Base-by-base conservation (phyloP, 2,329 filamentous ascomycete genomes). In the Fonsecaea erecta region DNA sequence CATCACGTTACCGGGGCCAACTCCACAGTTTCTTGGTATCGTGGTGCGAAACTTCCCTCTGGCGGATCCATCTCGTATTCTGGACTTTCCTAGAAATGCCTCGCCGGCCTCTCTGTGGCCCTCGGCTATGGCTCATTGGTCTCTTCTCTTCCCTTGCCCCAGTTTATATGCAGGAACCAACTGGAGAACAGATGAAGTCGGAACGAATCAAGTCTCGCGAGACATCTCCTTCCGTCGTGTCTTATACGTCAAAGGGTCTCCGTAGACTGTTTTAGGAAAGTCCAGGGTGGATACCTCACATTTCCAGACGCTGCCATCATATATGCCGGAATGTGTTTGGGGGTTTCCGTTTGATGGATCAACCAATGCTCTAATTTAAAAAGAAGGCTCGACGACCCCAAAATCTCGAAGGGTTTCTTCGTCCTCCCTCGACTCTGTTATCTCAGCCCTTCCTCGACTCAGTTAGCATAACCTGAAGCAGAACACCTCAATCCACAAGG, bases 11-110 rank as follows among this genome's bases (percentile, higher is more conserved):
- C n/a, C 8, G n/a, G 12, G n/a, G n/a, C n/a, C 37, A 40, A 40
- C 14, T 37, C 9, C 35, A 37, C 35, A 14, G 30, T 4, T 32
- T 32, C 30, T 32, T 32, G 30, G 9, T 32, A n/a, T n/a, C n/a
- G n/a, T 32, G 30, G 9, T 32, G 8, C 11, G 32, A 34, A 34
- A 34, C 32, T 12, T 12, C 4, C 7, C 5, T 18, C 37, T 2
- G 30, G 28, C 26, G 26, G 55, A 43, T 58, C 40, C 24, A 51
- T 8, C 55, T 58, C 55, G 55, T 58, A 21, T 21, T 58, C 26
- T 58, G 55, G 28, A 58, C 40, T 58, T 58, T 51, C 55, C 55
- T 26, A 58, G 30, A 58, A 12, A 7, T 12, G 55, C 26, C n/a
- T 48, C 26, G 55, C 35, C 24, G 9, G 40, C 40, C 54, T 21